Evolutionary conservation across 805 yeast species (phyloP).

Genomic region (Yarrowia deformans): DNA sequence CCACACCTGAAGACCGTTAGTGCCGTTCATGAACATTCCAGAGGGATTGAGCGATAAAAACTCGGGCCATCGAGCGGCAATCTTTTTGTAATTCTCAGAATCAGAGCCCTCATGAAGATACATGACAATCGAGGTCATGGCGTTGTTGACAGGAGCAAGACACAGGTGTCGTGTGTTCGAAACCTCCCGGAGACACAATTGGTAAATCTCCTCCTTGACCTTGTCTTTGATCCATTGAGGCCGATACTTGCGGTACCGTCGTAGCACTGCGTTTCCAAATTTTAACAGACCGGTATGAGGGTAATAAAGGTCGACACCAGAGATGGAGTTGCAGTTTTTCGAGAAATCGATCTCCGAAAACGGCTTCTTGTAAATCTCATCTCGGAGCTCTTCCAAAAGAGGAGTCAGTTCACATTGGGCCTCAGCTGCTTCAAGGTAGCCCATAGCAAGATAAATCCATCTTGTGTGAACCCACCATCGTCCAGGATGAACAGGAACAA

Average conservation of each 20-base stretch:
- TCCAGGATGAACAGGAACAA: constrained; percentile 87
- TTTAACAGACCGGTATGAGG: constrained; percentile 82
- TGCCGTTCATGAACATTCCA: constrained; percentile 94
- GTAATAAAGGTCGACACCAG: constrained; percentile 91
- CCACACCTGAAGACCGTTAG: constrained; percentile 98
- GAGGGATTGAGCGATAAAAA: constrained; percentile 83
- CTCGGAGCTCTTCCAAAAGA: constrained; percentile 68
- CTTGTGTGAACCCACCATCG: constrained; percentile 99
- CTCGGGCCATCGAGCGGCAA: constrained; percentile 71
- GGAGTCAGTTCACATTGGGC: constrained; percentile 68
- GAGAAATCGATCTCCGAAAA: constrained; percentile 73
- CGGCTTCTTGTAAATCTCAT: constrained; percentile 75
- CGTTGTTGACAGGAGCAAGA: constrained; percentile 94
- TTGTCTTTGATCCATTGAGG: constrained; percentile 72
- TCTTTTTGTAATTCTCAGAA: constrained; percentile 64
- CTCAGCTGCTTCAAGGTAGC: constrained; percentile 71
- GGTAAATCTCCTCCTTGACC: constrained; percentile 63
- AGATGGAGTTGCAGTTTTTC: constrained; percentile 78
- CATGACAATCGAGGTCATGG: constrained; percentile 78
- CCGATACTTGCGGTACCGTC: constrained; percentile 72
- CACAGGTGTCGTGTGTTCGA: constrained; percentile 79
- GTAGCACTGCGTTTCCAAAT: constrained; percentile 64
- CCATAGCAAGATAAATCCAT: constrained; percentile 85
- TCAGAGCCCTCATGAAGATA: constrained; percentile 72
- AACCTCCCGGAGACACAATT: constrained; percentile 74